Conservation (phyloP, 2,329 filamentous ascomycete species). For the Microdochium bolleyi region DNA sequence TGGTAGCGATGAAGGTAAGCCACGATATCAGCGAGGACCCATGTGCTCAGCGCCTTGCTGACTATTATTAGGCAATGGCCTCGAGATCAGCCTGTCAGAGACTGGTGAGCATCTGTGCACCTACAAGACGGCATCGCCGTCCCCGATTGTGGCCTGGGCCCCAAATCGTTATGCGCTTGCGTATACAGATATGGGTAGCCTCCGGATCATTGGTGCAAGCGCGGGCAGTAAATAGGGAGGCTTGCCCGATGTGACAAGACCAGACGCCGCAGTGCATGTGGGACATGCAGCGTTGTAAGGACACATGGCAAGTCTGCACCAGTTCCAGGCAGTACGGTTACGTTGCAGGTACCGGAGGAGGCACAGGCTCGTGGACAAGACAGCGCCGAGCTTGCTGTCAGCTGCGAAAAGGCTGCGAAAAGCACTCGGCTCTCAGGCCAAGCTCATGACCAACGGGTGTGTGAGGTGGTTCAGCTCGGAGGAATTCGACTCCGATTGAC, state of each 20-base stretch:
- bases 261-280: neutral
- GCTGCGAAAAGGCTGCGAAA: too few species aligned
- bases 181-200: conserved; percentile 59
- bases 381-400: too few species aligned
- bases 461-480: too few species aligned
- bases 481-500: too few species aligned
- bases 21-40: neutral
- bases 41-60: conserved; percentile 1
- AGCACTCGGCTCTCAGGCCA: too few species aligned
- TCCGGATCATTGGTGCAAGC: conserved; percentile 61
- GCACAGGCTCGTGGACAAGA: too few species aligned
- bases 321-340: too few species aligned
- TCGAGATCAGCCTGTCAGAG: conserved; percentile 66
- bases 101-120: conserved; percentile 66
- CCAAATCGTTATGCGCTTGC: conserved; percentile 67
- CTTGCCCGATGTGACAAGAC: neutral
- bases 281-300: neutral
- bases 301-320: too few species aligned
- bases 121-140: conserved; percentile 58
- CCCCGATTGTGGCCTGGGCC: conserved; percentile 66
- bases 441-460: too few species aligned
- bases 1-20: conserved; percentile 62
- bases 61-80: conserved; percentile 40
- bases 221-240: conserved; percentile 30
- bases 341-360: too few species aligned